Conservation (phyloP, 495 filamentous ascomycete species). For the Tetracladium setigerum region DNA sequence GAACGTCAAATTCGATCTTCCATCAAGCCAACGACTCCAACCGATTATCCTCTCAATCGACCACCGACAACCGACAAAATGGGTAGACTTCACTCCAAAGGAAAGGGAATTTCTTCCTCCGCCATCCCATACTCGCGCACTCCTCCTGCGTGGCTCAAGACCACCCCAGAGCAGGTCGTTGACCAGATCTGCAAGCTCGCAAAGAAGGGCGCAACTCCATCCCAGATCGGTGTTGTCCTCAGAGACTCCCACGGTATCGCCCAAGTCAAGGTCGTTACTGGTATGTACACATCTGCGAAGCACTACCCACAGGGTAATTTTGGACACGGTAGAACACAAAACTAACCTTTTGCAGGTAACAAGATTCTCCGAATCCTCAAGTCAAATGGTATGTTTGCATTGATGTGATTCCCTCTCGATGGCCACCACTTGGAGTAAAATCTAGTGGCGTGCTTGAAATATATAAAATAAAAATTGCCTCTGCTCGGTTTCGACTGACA, state of each 20-base stretch:
- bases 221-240: slow-evolving; percentile 97
- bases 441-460: slow-evolving; percentile 4
- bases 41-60: slow-evolving; percentile 24
- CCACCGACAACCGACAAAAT: slow-evolving; percentile 54
- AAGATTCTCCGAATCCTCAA: slow-evolving; percentile 99
- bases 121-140: slow-evolving; percentile 95
- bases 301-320: neutral
- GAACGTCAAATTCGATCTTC: slow-evolving; percentile 12
- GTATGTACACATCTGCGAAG: slow-evolving; percentile 53
- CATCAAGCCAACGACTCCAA: slow-evolving; percentile 16
- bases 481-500: slow-evolving; percentile 73
- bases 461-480: slow-evolving; percentile 46
- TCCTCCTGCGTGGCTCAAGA: slow-evolving; percentile 87
- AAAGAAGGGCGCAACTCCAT: slow-evolving; percentile 93
- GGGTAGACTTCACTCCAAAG: slow-evolving; percentile 98
- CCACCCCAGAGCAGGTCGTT: slow-evolving; percentile 65
- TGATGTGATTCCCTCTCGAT: slow-evolving; percentile 5
- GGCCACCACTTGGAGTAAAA: slow-evolving; percentile 2
- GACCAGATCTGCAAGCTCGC: slow-evolving; percentile 99
- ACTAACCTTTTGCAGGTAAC: slow-evolving; percentile 58
- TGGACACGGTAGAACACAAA: neutral
- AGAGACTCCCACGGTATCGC: slow-evolving; percentile 95
- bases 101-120: slow-evolving; percentile 95
- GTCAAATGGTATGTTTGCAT: slow-evolving; percentile 67
- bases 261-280: slow-evolving; percentile 93